Conservation (phyloP, 2,329 filamentous ascomycete species). For the Dactylonectria estremocensis region DNA sequence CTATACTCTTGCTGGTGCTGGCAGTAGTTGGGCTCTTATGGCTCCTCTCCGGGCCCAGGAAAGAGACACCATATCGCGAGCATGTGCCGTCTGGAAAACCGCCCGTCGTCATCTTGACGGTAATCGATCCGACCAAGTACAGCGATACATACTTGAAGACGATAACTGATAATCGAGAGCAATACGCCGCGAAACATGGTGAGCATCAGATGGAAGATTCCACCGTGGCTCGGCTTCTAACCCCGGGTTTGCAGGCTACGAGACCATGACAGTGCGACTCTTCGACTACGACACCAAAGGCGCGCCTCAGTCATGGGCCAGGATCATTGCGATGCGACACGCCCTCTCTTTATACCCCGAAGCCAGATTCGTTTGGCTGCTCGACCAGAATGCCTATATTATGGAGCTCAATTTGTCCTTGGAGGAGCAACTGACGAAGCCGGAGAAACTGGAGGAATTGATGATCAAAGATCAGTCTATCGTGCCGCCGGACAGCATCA, state of each 20-base stretch:
- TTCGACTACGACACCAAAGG: slow-evolving; percentile 80
- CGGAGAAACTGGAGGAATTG: slow-evolving; percentile 76
- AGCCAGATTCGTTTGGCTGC: slow-evolving; percentile 86
- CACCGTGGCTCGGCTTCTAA: slow-evolving; percentile 22
- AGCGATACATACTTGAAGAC: slow-evolving; percentile 78
- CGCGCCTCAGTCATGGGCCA: slow-evolving; percentile 77
- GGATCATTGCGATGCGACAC: slow-evolving; percentile 89
- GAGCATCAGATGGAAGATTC: slow-evolving; percentile 49
- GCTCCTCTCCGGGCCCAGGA: slow-evolving; percentile 63
- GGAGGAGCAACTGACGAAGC: slow-evolving; percentile 78
- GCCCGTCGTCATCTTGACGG: slow-evolving; percentile 85
- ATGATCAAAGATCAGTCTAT: slow-evolving; percentile 91
- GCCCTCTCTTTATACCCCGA: slow-evolving; percentile 86
- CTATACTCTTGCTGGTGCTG: slow-evolving; percentile 69
- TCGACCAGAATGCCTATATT: slow-evolving; percentile 88
- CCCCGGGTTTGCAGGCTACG: slow-evolving; percentile 77
- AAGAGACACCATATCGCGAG: slow-evolving; percentile 51
- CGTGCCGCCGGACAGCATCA: slow-evolving; percentile 96
- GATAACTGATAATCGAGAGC: slow-evolving; percentile 85
- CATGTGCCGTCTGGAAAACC: slow-evolving; percentile 68
- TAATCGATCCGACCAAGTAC: slow-evolving; percentile 78
- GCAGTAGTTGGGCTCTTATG: slow-evolving; percentile 73
- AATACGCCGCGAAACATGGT: slow-evolving; percentile 92
- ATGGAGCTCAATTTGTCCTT: slow-evolving; percentile 84
- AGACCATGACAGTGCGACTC: slow-evolving; percentile 84